These are phyloP conservation scores for Chondrus crispus DNA, from an alignment of 23 red algal species.

Conservation along the genomic window DNA sequence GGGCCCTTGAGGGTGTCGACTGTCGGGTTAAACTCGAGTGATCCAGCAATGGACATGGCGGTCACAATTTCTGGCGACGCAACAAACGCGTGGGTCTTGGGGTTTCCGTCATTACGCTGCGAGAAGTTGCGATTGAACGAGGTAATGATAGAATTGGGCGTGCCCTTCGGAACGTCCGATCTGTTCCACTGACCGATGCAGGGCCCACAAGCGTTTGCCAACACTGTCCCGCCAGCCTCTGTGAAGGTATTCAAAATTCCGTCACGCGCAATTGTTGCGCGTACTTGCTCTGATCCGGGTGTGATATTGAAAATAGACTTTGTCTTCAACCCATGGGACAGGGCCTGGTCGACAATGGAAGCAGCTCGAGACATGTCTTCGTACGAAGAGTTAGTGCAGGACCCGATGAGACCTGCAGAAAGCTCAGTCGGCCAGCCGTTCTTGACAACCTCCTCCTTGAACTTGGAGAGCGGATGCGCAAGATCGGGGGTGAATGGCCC, in stretches of 20 bases:
- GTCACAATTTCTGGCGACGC: conserved; percentile 96
- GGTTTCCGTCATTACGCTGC: conserved; percentile 97
- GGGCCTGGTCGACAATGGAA: conserved; percentile 85
- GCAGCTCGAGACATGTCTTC: conserved; percentile 90
- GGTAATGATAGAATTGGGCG: conserved; percentile 94
- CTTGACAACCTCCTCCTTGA: conserved; percentile 82
- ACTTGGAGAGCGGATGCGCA: conserved; percentile 88
- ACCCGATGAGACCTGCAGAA: conserved; percentile 88
- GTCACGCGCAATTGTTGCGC: conserved; percentile 94
- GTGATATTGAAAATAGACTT: conserved; percentile 96
- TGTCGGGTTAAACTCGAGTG: conserved; percentile 86
- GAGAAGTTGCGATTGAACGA: conserved; percentile 99
- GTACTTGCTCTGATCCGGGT: conserved; percentile 96
- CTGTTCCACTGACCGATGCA: conserved; percentile 99
- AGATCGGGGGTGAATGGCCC: conserved; percentile 98
- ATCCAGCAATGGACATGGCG: conserved; percentile 87
- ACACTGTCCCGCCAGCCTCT: conserved; percentile 86
- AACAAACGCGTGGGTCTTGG: conserved; percentile 95
- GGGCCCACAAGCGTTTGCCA: conserved; percentile 98
- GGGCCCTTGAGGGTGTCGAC: conserved; percentile 77
- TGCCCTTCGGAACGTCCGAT: conserved; percentile 92
- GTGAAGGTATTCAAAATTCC: conserved; percentile 89
- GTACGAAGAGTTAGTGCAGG: conserved; percentile 99
- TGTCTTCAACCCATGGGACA: conserved; percentile 86
- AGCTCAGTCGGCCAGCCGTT: conserved; percentile 89